Evolutionary conservation across 192 early-diverging fungal genomes (phyloP).

Genomic region (Entrophospora sp.): DNA sequence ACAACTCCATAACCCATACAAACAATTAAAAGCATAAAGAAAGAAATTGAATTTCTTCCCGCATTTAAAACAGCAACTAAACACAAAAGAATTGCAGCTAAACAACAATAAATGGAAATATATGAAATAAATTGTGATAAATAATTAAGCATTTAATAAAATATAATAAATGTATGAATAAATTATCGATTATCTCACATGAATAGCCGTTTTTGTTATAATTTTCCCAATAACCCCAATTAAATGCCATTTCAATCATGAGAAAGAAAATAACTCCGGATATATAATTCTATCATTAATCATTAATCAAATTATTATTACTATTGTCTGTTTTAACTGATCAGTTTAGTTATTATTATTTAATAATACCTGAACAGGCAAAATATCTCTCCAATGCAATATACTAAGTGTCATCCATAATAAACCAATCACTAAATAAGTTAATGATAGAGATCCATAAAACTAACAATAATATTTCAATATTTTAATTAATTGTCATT

Average conservation of each 20-base stretch:
- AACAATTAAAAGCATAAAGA: constrained; percentile 94
- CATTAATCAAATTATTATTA: background rate
- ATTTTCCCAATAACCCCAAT: constrained; percentile 74
- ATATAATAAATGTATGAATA: constrained; percentile 27
- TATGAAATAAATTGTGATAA: constrained; percentile 11
- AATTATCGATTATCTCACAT: too few species aligned
- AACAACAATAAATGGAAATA: background rate
- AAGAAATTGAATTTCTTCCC: constrained; percentile 84
- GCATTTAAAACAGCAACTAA: constrained; percentile 76
- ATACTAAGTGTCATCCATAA: constrained; percentile 74
- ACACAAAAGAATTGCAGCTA: constrained; percentile 55
- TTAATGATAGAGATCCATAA: constrained; percentile 62
- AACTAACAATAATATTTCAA: constrained; percentile 46
- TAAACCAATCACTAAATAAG: constrained; percentile 66
- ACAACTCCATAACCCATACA: constrained; percentile 96
- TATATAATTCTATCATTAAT: constrained; percentile 60
- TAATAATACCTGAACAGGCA: constrained; percentile 71
- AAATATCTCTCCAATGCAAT: constrained; percentile 78
- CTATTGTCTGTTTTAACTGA: too few species aligned
- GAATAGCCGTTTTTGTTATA: constrained; percentile 55
- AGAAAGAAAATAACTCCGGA: constrained; percentile 78
- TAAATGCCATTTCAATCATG: constrained; percentile 85
- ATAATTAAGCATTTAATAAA: background rate
- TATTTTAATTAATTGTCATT: constrained; percentile 1
- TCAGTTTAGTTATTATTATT: too few species aligned